Base-by-base conservation (phyloP, 352 stramenopile genomes). In the Globisporangium irregulare region DNA sequence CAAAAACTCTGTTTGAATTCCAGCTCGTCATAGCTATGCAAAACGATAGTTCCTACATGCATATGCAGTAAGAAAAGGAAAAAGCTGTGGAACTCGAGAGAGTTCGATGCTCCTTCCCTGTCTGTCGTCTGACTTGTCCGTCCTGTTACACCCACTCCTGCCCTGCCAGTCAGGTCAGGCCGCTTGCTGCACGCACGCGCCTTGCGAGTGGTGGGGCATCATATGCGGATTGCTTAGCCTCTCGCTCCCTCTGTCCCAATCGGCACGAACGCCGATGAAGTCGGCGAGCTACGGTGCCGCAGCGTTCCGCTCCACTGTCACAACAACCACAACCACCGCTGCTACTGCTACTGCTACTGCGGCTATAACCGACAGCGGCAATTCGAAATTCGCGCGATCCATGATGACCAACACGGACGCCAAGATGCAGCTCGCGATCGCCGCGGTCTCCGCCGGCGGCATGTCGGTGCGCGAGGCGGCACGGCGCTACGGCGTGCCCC, bases 401-500 rank as follows among this genome's bases (percentile, higher is more conserved):
- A 22, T 48, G 4, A 72, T 72, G 67, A 71, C 68, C 41, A 62
- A 73, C 27, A 74, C 75, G 15, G 71, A 80, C 57, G 68, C 71
- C 24, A 73, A 80, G 53, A 81, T 94, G 66, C 76, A 87, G 63
- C 76, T 79, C 57, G 86, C 86, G 25, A 90, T 94, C 59, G 75
- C 69, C 1, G 86, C 84, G 27, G 85, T 92, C 15, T 61, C 78
- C 2, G 74, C 74, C 32, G 75, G 79, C 38, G 76, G 74, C 54
- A 88, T 93, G 73, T 87, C 88, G 7, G 78, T 96, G 27, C 82
- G 88, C 14, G 75, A 93, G 70, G 88, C 86, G 2, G 79, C 88
- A 7, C 85, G 86, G 27, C 86, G 81, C 72, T 91, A 84, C 71
- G 71, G 74, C 20, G 80, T 96, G 29, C 76, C 85, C 2, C 79